Conservation (phyloP, 352 stramenopile species). For the Lagenidium giganteum region DNA sequence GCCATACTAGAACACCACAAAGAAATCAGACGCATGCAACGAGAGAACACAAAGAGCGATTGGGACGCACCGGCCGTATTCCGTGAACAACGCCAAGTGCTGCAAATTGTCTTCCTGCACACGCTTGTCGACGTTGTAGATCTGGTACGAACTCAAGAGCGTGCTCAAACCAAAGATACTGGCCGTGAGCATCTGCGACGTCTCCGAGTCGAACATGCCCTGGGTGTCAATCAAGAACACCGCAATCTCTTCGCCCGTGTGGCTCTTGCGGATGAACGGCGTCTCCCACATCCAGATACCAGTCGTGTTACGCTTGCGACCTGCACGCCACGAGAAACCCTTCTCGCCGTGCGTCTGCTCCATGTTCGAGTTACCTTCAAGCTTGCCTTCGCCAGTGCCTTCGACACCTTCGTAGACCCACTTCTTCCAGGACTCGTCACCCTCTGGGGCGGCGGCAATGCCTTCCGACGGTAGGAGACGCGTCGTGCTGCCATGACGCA, state of each 20-base stretch:
- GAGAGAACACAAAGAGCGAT: neutral
- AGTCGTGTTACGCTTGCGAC: slow-evolving; percentile 96
- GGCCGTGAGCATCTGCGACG: slow-evolving; percentile 96
- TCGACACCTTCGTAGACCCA: slow-evolving; percentile 60
- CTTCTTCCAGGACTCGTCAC: slow-evolving; percentile 64
- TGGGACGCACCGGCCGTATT: slow-evolving; percentile 92
- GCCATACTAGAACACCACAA: slow-evolving; percentile 43
- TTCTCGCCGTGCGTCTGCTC: slow-evolving; percentile 70
- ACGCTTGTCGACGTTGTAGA: slow-evolving; percentile 99
- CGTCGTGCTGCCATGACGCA: slow-evolving; percentile 72
- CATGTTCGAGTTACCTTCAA: slow-evolving; percentile 84
- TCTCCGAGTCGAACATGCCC: slow-evolving; percentile 99
- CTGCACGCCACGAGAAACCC: slow-evolving; percentile 96
- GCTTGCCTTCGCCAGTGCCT: slow-evolving; percentile 40
- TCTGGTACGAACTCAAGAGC: slow-evolving; percentile 95
- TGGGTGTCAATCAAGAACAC: slow-evolving; percentile 99
- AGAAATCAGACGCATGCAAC: neutral
- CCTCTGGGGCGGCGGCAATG: slow-evolving; percentile 16
- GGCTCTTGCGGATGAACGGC: slow-evolving; percentile 92
- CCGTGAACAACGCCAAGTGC: slow-evolving; percentile 98
- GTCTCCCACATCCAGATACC: slow-evolving; percentile 99
- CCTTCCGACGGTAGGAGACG: slow-evolving; percentile 38
- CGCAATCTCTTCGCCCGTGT: slow-evolving; percentile 84
- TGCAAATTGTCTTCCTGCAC: slow-evolving; percentile 99
- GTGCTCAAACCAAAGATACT: slow-evolving; percentile 99